Conservation (phyloP, 2,329 filamentous ascomycete species). For the Albifimbria verrucaria region DNA sequence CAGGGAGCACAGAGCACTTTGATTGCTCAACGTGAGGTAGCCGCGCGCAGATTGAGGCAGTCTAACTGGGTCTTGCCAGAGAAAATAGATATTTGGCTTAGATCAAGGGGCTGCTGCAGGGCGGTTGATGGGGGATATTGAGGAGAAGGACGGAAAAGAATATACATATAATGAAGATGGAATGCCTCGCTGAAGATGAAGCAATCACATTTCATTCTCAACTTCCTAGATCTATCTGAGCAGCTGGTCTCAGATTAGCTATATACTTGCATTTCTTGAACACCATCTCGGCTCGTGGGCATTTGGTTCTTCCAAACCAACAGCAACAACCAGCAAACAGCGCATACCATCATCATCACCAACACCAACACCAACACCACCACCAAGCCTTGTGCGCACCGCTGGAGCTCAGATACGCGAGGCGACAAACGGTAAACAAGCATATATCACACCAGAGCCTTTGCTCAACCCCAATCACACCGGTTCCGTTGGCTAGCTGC, state of each 20-base stretch:
- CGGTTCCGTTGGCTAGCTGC: not conserved
- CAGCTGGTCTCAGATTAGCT: not conserved
- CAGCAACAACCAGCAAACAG: not conserved
- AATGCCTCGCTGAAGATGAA: not conserved
- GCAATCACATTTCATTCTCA: not conserved
- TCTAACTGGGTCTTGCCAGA: not conserved
- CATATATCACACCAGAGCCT: not conserved
- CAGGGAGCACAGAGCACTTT: not conserved
- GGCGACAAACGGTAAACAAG: no score
- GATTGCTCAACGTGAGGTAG: not conserved
- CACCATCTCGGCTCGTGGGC: no score
- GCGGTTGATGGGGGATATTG: no score
- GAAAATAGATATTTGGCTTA: not conserved
- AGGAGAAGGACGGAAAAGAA: no score
- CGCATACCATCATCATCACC: no score
- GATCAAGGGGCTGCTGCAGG: not conserved
- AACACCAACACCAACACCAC: no score
- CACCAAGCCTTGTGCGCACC: no score
- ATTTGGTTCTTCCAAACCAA: not conserved
- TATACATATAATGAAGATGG: not conserved
- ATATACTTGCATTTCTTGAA: not conserved
- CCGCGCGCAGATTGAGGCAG: constrained; percentile 2
- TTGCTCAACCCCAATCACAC: not conserved
- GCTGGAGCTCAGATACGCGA: no score
- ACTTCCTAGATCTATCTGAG: not conserved